phyloP scores from a whole-genome alignment of 345 rosid genomes.

The Aegle marmelos region DNA sequence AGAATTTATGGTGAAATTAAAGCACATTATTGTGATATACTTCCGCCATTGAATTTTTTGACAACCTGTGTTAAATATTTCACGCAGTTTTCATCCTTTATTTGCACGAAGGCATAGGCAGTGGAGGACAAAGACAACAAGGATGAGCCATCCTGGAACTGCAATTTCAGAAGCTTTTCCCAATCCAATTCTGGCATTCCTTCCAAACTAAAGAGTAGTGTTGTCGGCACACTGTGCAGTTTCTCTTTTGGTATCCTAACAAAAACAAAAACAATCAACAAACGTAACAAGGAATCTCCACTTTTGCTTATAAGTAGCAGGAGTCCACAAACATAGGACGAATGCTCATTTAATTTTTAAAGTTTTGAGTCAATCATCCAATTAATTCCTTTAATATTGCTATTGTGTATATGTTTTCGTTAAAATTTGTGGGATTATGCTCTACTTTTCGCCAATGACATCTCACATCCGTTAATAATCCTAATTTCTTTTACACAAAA shows the following conservation, averaged over 20 bases:
- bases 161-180: slow-evolving; percentile 77
- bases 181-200: slow-evolving; percentile 80
- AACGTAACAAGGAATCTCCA: background rate
- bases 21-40: slow-evolving; percentile 23
- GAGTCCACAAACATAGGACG: too few species aligned
- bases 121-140: slow-evolving; percentile 92
- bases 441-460: too few species aligned
- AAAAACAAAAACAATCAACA: background rate
- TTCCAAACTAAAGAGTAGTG: slow-evolving; percentile 86
- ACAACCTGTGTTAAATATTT: slow-evolving; percentile 54
- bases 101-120: slow-evolving; percentile 84
- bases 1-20: background rate
- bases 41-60: slow-evolving; percentile 80
- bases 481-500: too few species aligned
- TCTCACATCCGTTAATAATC: too few species aligned
- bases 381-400: too few species aligned
- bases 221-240: slow-evolving; percentile 82
- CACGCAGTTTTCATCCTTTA: slow-evolving; percentile 59
- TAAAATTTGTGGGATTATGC: too few species aligned
- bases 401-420: too few species aligned
- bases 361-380: too few species aligned
- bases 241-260: slow-evolving; percentile 80
- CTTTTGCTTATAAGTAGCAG: too few species aligned
- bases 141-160: slow-evolving; percentile 77
- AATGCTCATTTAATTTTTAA: too few species aligned